phyloP scores from a whole-genome alignment of 2,329 filamentous ascomycete species.

The Elsinoe arachidis region DNA sequence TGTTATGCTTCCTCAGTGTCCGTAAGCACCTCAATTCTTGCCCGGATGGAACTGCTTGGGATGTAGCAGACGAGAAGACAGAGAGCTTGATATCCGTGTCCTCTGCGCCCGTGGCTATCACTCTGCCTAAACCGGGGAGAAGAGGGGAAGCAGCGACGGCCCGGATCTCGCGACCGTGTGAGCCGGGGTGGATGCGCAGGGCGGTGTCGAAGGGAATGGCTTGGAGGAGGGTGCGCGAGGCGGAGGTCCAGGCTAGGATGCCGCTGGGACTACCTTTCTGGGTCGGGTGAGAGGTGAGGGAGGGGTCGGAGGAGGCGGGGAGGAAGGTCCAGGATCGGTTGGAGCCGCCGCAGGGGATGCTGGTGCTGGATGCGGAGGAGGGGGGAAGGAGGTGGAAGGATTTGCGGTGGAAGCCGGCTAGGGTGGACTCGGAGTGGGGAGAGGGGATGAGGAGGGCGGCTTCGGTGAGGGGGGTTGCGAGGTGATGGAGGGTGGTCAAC shows the following conservation, averaged over 20 bases:
- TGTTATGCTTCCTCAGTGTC: slow-evolving; percentile 66
- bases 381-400: slow-evolving; percentile 78
- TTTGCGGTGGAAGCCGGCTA: slow-evolving; percentile 75
- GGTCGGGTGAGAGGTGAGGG: slow-evolving; percentile 19
- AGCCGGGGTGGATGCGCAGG: slow-evolving; percentile 53
- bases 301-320: slow-evolving; percentile 20
- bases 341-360: slow-evolving; percentile 73
- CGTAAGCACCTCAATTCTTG: slow-evolving; percentile 44
- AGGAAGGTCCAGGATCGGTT: slow-evolving; percentile 66
- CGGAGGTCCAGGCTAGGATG: slow-evolving; percentile 67
- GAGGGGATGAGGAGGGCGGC: not conserved
- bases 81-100: slow-evolving; percentile 71
- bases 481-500: not conserved
- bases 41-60: not conserved
- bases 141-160: slow-evolving; percentile 41
- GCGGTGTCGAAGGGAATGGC: slow-evolving; percentile 17
- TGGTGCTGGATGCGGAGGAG: slow-evolving; percentile 57
- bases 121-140: slow-evolving; percentile 15
- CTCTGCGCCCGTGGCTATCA: slow-evolving; percentile 61
- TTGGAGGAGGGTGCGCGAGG: slow-evolving; percentile 28
- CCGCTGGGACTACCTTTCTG: slow-evolving; percentile 23
- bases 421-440: slow-evolving; percentile 32
- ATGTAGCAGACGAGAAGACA: slow-evolving; percentile 27
- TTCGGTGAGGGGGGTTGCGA: not conserved
- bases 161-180: slow-evolving; percentile 83